These are phyloP conservation scores for Aspergillus tubingensis DNA, from an alignment of 2,329 filamentous ascomycete species.

Conservation along the genomic window DNA sequence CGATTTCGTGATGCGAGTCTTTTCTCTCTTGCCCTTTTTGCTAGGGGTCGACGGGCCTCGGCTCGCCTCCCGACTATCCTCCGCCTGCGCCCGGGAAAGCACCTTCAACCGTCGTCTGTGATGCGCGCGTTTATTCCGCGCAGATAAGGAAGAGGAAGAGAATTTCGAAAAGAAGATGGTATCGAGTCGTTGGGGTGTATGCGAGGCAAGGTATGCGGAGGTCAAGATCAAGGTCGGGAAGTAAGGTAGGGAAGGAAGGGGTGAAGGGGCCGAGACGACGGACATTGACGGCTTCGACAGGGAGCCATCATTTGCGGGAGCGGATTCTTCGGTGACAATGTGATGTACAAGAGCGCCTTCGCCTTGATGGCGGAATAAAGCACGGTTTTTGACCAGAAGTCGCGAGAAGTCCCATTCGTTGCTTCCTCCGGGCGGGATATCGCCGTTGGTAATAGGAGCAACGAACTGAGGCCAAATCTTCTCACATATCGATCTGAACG, in stretches of 20 bases:
- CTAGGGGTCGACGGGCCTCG: slow-evolving; percentile 32
- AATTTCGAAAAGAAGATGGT: slow-evolving; percentile 54
- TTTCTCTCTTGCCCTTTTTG: slow-evolving; percentile 38
- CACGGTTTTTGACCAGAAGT: slow-evolving; percentile 62
- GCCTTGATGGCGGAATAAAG: slow-evolving; percentile 49
- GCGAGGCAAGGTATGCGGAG: slow-evolving; percentile 50
- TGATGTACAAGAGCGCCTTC: slow-evolving; percentile 47
- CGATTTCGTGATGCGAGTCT: slow-evolving; percentile 45
- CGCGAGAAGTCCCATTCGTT: slow-evolving; percentile 79
- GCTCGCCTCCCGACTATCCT: slow-evolving; percentile 34
- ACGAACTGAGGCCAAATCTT: slow-evolving; percentile 86
- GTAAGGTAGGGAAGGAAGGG: slow-evolving; percentile 45
- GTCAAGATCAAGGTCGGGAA: slow-evolving; percentile 51
- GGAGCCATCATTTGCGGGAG: slow-evolving; percentile 15
- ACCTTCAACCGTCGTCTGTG: slow-evolving; percentile 45
- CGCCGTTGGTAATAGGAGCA: slow-evolving; percentile 72
- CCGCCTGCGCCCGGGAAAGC: slow-evolving; percentile 41
- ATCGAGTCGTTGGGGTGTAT: slow-evolving; percentile 50
- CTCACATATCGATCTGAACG: slow-evolving; percentile 68
- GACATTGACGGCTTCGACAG: slow-evolving; percentile 23
- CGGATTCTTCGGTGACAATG: slow-evolving; percentile 37
- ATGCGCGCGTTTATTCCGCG: slow-evolving; percentile 47
- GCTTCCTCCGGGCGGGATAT: slow-evolving; percentile 43
- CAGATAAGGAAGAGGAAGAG: slow-evolving; percentile 46
- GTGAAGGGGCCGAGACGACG: slow-evolving; percentile 30